phyloP scores from a whole-genome alignment of 1,284 basidiomycete species.

The Caloboletus firmus region DNA sequence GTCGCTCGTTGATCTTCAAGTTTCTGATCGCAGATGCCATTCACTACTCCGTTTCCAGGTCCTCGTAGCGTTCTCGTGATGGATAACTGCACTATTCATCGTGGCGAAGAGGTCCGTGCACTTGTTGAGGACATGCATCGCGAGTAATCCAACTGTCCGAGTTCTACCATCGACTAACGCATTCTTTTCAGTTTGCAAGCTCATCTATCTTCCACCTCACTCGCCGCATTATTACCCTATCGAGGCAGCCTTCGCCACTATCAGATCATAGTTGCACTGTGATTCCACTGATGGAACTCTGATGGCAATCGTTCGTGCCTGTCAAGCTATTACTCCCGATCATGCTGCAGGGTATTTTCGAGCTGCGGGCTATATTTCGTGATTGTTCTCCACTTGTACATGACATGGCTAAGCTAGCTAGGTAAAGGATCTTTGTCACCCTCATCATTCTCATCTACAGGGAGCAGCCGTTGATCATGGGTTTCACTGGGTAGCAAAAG shows the following conservation, averaged over 20 bases:
- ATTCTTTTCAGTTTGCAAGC: neutral
- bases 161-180: too few species aligned
- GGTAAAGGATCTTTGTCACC: too few species aligned
- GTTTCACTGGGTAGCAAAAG: too few species aligned
- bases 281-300: fast-evolving
- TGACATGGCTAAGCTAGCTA: too few species aligned
- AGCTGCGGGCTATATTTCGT: too few species aligned
- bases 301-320: neutral
- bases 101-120: neutral
- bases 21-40: neutral
- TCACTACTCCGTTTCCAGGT: neutral
- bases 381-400: too few species aligned
- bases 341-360: neutral
- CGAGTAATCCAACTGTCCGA: too few species aligned
- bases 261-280: neutral
- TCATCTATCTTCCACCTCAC: neutral
- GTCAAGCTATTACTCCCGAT: neutral
- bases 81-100: neutral
- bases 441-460: too few species aligned
- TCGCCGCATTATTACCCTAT: neutral
- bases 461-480: too few species aligned
- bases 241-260: neutral
- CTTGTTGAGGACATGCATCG: too few species aligned
- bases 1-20: too few species aligned
- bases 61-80: neutral